phyloP scores from a whole-genome alignment of 176 grass and related monocot species.

The Paspalum notatum region DNA sequence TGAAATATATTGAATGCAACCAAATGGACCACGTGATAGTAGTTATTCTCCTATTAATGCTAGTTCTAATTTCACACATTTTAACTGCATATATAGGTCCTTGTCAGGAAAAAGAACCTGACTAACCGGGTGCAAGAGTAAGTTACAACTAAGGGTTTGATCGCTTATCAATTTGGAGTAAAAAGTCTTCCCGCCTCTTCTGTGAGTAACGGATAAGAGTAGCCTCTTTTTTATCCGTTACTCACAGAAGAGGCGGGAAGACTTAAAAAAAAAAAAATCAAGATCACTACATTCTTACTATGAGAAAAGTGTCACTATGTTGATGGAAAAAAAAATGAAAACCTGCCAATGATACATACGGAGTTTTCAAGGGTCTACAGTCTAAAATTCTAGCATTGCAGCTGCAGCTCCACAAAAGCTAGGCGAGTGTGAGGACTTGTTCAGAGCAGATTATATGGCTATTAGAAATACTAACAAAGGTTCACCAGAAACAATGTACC shows the following conservation, averaged over 20 bases:
- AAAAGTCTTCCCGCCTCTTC: too few species aligned
- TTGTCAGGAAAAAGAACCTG: too few species aligned
- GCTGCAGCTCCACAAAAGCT: background rate
- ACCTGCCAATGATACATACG: background rate
- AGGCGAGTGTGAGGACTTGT: background rate
- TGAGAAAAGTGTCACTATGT: background rate
- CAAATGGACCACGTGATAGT: background rate
- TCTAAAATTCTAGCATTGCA: background rate
- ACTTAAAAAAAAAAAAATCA: too few species aligned
- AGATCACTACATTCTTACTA: too few species aligned
- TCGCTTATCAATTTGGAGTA: too few species aligned
- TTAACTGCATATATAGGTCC: background rate
- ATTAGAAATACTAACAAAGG: background rate
- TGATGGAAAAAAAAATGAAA: background rate
- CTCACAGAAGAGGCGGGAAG: too few species aligned
- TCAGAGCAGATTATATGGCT: slow-evolving; percentile 5
- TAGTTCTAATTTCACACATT: background rate
- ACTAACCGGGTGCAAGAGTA: too few species aligned
- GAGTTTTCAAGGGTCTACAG: background rate
- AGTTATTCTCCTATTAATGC: background rate
- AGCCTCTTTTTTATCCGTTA: too few species aligned
- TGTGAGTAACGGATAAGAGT: too few species aligned
- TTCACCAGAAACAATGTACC: slow-evolving; percentile 54
- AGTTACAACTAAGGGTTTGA: too few species aligned
- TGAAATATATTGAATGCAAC: background rate